phyloP scores from a whole-genome alignment of 1,139 yeast species.

The Debaryomyces sp. region DNA sequence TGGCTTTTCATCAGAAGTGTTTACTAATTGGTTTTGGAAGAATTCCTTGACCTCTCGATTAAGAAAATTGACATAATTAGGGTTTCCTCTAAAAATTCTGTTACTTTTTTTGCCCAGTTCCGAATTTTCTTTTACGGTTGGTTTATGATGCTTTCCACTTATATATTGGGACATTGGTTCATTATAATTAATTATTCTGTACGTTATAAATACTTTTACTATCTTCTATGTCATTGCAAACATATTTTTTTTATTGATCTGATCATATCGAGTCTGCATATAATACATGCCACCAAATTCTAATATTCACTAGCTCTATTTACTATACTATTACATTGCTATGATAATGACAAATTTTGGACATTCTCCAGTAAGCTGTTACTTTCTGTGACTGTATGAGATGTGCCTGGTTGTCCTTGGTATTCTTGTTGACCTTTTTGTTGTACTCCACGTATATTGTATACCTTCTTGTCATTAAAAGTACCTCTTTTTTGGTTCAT shows the following conservation, averaged over 20 bases:
- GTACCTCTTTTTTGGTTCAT: not conserved
- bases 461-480: not conserved
- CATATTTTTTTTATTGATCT: slow-evolving; percentile 2
- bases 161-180: not conserved
- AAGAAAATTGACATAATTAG: slow-evolving; percentile 25
- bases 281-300: not conserved
- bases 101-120: slow-evolving; percentile 9
- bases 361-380: not conserved
- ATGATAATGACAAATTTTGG: not conserved
- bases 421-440: not conserved
- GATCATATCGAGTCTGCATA: not conserved
- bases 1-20: slow-evolving; percentile 2
- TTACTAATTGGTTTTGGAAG: slow-evolving; percentile 9
- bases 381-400: not conserved
- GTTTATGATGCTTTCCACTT: not conserved
- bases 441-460: not conserved
- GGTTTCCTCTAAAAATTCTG: slow-evolving; percentile 22
- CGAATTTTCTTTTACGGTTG: not conserved
- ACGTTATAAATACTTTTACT: not conserved
- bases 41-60: slow-evolving; percentile 23
- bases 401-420: not conserved
- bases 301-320: not conserved
- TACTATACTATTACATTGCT: not conserved
- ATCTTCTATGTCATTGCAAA: not conserved
- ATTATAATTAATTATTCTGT: not conserved